Evolutionary conservation across 2,329 filamentous ascomycete genomes (phyloP), one percentile per base, ranked within the genome.

Genomic region (Davidsoniella virescens): DNA sequence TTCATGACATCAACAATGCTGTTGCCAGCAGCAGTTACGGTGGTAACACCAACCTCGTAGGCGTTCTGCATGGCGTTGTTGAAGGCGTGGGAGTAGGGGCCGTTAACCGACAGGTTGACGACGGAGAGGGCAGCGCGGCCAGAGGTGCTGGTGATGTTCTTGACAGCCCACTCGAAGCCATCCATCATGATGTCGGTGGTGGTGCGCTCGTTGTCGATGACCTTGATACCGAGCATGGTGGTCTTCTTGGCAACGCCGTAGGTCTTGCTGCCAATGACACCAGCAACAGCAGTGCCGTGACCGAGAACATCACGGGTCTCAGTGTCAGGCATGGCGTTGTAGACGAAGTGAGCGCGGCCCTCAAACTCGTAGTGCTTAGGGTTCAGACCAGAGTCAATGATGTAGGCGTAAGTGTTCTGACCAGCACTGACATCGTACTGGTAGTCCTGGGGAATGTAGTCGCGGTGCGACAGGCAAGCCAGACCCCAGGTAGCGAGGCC

Each of bases 181-280:
- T 62, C 57, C 17, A 63, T 56, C 37, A 62, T 60, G 12, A 60
- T 50, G 47, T 52, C 50, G 16, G 50, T 54, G 40, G 53, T 52
- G 20, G 47, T 42, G 23, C 52, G 10, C 16, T 47, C 47, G 2
- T 17, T 52, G 44, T 64, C 58, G 17, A 71, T 65, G 18, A 72
- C 67, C 59, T 46, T 51, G 49, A 51, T 42, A 29, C 49, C 42
- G 33, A 46, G 42, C 66, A 98, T 74, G 60, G 86, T 80, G 63
- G 92, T 92, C 79, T 96, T 95, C 82, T 98, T 98, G 65, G 92
- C 88, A 56, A 98, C 90, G 77, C 92, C 92, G 64, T 94, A 96
- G 74, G 94, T 95, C 79, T 92, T 93, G 64, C 92, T 92, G 57
- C 85, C 92, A 61, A 96, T 82, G 55, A 92, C 98, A 60, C 92